Base-by-base conservation (phyloP, 140 eudicot genomes). In the Bidens hawaiensis region DNA sequence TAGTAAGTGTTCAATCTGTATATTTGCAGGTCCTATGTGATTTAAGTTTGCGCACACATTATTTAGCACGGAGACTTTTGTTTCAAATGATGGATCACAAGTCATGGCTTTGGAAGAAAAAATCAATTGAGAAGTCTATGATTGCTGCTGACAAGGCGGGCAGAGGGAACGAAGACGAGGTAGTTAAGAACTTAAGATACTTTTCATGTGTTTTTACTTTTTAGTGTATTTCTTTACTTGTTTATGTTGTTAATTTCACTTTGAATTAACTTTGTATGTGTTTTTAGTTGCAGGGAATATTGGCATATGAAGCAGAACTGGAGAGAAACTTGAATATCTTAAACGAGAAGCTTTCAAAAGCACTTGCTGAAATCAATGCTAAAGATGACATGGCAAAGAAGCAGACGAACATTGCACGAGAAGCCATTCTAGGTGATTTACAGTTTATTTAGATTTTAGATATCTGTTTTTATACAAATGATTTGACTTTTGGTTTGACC, bases 41-140 rank as follows among this genome's bases (percentile, higher is more conserved):
- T 38, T 24, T 41, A 22, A 74, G 52, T 22, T 14, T 21, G 58
- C 49, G 21, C 16, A 6, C 8, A 30, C 26, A 7, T 50, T 67
- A 48, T 58, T 16, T 40, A 31, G 51, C 31, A 4, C 30, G 42
- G 34, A 65, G 36, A 2, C 46, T 10, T 60, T 23, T 11, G 11
- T 57, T 54, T 13, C 6, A 28, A 45, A 41, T 24, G 64, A 79
- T 70, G 89, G 98, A 90, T 36, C 75, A 81, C 46, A 90, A 90
- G 62, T 67, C 90, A 30, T 87, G 96, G 95, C 84, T 64, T 54
- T 85, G 99, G 99, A 87, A 81, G 83, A 85, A 79, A 81, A 91
- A 67, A 42, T 82, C 99, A 30, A 64, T 84, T 3, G 96, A 82
- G 72, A 85, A 82, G 77, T 71, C 82, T 13, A 62, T 75, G 65